Conservation (phyloP, 1,139 yeast species). For the Candida freyschussii region DNA sequence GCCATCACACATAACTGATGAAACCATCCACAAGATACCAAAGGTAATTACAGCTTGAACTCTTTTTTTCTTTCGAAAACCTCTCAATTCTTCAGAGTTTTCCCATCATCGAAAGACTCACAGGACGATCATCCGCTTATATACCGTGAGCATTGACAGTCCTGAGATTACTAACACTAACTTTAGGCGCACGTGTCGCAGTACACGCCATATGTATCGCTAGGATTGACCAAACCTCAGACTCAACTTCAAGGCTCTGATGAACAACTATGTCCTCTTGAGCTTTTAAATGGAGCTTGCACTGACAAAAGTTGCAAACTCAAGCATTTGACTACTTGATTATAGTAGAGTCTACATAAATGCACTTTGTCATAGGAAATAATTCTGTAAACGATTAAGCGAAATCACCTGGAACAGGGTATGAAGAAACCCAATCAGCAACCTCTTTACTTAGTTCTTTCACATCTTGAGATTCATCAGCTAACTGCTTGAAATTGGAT, state of each 20-base stretch:
- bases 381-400: too few relatives aligned
- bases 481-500: slow-evolving; percentile 59
- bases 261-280: slow-evolving; percentile 12
- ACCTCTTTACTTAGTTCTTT: slow-evolving; percentile 59
- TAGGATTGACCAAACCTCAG: slow-evolving; percentile 4
- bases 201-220: slow-evolving; percentile 15
- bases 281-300: slow-evolving; percentile 11
- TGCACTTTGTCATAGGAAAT: too few relatives aligned
- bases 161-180: slow-evolving; percentile 9
- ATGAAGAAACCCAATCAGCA: slow-evolving; percentile 58
- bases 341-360: too few relatives aligned
- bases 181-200: slow-evolving; percentile 8
- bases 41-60: slow-evolving; percentile 14
- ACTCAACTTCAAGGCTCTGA: slow-evolving; percentile 1
- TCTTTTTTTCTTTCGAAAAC: not conserved
- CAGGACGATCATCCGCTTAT: too few relatives aligned
- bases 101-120: not conserved
- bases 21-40: slow-evolving; percentile 14
- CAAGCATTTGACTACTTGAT: slow-evolving; percentile 12
- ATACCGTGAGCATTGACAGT: not conserved
- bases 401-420: slow-evolving; percentile 75
- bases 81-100: not conserved
- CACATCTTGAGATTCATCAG: slow-evolving; percentile 54
- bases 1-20: slow-evolving; percentile 1
- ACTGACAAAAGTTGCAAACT: slow-evolving; percentile 10